Percentiles rank a stretch among this genome's conserved stretches.
Evolutionary conservation across 192 early-diverging fungal species (phyloP).

Genomic region (Jimgerdemannia lactiflua): DNA sequence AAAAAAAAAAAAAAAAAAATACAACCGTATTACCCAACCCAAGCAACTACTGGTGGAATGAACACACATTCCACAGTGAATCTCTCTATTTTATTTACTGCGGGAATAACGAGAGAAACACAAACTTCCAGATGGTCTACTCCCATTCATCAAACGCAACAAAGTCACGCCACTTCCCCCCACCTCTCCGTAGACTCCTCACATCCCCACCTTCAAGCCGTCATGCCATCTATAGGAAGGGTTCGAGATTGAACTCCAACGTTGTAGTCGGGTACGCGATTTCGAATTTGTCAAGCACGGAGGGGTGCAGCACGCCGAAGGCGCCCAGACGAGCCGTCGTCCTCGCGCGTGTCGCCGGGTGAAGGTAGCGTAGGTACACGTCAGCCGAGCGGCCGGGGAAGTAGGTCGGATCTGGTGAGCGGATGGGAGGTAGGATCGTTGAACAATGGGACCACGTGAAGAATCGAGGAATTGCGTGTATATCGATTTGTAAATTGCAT

Average conservation of each 20-base stretch:
- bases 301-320: conserved; percentile 93
- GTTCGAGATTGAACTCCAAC: conserved; percentile 95
- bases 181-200: too few species aligned
- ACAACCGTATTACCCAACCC: too few species aligned
- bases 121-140: too few species aligned
- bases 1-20: too few species aligned
- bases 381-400: conserved; percentile 92
- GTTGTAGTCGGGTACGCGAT: conserved; percentile 82
- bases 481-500: too few species aligned
- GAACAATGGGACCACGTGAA: conserved; percentile 3
- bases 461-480: neutral
- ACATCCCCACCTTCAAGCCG: too few species aligned
- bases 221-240: conserved; percentile 69
- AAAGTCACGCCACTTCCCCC: too few species aligned
- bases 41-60: too few species aligned
- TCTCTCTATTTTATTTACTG: too few species aligned
- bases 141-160: too few species aligned
- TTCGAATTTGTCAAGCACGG: conserved; percentile 83
- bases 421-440: neutral
- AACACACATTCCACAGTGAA: too few species aligned
- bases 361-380: conserved; percentile 64
- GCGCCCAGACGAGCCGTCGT: conserved; percentile 62
- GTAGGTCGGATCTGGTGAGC: conserved; percentile 66
- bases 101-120: too few species aligned
- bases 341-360: conserved; percentile 19